Base-by-base conservation (phyloP, 306 rosid species). In the Dalbergia oliveri region DNA sequence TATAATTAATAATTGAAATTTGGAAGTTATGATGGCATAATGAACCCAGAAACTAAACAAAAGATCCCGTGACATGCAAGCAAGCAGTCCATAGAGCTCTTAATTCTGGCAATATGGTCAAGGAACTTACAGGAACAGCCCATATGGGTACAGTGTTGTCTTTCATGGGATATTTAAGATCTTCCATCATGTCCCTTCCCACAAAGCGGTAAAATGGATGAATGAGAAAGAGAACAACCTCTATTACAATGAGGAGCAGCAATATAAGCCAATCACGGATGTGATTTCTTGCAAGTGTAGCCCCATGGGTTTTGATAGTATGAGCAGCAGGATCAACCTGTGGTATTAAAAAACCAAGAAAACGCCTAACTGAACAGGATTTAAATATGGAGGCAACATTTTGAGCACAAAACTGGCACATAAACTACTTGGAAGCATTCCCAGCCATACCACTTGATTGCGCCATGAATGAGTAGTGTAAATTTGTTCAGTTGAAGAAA, bases 181-280 rank as follows among this genome's bases (percentile, higher is more conserved):
- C 99, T 14, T 79, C 85, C 99, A 95, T 87, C 99, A 91, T 93
- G 35, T 89, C 99, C 85, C 91, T 90, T 45, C 98, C 97, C 4
- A 95, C 97, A 65, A 88, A 95, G 68, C 99, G 99, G 77, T 79
- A 69, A 87, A 95, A 95, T 6, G 99, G 99, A 53, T 88, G 87
- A 84, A 87, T 87, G 34, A 69, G 11, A 50, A 5, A 33, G 39
- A 95, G 90, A 54, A 68, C 51, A 43, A 89, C 75, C 83, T 84
- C 97, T n/a, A 91, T 76, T n/a, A 69, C 71, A 14, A 60, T 80
- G 73, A 95, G 93, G 50, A 95, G 85, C 56, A 95, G 66, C 85
- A 95, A 78, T 41, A 95, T 91, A 74, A 93, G 58, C 99, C 99
- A 95, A 78, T 95, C 99, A 18, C 69, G 86, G 68, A 72, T 51